Evolutionary conservation across 2,329 filamentous ascomycete genomes (phyloP).

Genomic region (Stachybotrys elegans): DNA sequence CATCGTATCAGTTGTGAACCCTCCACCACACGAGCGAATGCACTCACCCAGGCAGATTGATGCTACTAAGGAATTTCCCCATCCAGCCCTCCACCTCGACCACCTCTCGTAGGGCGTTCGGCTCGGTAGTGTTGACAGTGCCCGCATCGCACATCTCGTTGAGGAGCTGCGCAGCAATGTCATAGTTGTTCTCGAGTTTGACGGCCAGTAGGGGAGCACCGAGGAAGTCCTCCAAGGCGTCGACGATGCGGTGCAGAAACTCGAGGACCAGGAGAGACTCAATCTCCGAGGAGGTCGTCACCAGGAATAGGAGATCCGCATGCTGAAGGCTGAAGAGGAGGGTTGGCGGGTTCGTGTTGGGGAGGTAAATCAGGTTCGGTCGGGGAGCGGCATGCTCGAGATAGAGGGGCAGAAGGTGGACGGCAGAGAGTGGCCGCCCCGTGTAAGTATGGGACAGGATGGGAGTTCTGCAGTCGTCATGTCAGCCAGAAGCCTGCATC

Average conservation of each 20-base stretch:
- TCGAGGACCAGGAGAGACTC: conserved; percentile 88
- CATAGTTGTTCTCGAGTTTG: conserved; percentile 86
- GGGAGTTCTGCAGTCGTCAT: conserved; percentile 56
- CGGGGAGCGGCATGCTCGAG: conserved; percentile 75
- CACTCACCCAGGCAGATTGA: conserved; percentile 70
- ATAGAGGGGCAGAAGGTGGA: conserved; percentile 78
- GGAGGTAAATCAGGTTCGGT: conserved; percentile 80
- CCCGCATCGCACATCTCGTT: conserved; percentile 97
- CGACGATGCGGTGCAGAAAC: conserved; percentile 88
- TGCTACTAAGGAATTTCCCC: conserved; percentile 81
- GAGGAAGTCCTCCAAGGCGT: conserved; percentile 90
- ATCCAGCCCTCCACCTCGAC: conserved; percentile 90
- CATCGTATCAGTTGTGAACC: not conserved
- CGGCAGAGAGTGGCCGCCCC: conserved; percentile 71
- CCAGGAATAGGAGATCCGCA: conserved; percentile 79
- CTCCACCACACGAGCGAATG: not conserved
- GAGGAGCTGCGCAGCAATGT: conserved; percentile 88
- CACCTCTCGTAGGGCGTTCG: conserved; percentile 84
- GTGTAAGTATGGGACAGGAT: conserved; percentile 88
- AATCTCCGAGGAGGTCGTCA: conserved; percentile 78
- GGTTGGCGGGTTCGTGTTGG: conserved; percentile 77
- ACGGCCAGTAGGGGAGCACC: conserved; percentile 78
- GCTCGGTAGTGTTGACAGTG: conserved; percentile 82
- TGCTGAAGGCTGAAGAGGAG: conserved; percentile 86
- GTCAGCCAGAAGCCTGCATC: conserved; percentile 5